A percentile compares a stretch with the other conserved stretches of the same genome.
phyloP scores from a whole-genome alignment of 202 grass and related monocot genomes.

The Cymbopogon flexuosus region DNA sequence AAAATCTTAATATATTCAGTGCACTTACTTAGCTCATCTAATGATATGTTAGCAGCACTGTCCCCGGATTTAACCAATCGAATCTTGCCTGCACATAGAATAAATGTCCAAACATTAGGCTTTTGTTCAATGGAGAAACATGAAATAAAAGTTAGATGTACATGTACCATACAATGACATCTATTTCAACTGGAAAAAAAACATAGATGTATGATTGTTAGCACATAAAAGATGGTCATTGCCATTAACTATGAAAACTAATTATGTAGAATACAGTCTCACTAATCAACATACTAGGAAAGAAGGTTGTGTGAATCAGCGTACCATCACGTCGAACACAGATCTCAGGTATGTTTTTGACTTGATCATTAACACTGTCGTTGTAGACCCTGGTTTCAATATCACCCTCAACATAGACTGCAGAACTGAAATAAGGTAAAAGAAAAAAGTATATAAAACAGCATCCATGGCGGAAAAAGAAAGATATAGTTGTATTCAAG shows the following conservation, averaged over 20 bases:
- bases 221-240: not conserved
- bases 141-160: not conserved
- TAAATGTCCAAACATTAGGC: conserved; percentile 16
- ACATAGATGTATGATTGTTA: not conserved
- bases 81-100: conserved; percentile 57
- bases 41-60: conserved; percentile 46
- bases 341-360: conserved; percentile 79
- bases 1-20: conserved; percentile 15
- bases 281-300: conserved; percentile 5
- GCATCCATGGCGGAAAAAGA: not conserved
- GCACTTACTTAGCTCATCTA: conserved; percentile 66
- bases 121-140: conserved; percentile 11
- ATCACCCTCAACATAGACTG: conserved; percentile 92
- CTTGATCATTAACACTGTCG: conserved; percentile 63
- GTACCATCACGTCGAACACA: conserved; percentile 79
- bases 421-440: conserved; percentile 46
- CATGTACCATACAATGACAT: not conserved
- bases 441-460: conserved; percentile 17
- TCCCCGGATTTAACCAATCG: conserved; percentile 65
- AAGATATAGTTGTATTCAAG: conserved; percentile 18
- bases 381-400: conserved; percentile 96
- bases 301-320: conserved; percentile 15
- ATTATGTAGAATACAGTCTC: not conserved
- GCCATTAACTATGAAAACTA: not conserved
- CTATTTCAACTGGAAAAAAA: not conserved